Evolutionary conservation across 2,329 filamentous ascomycete species (phyloP), one percentile per base, ranked within the genome.

Genomic region (Colletotrichum gloeosporioides): DNA sequence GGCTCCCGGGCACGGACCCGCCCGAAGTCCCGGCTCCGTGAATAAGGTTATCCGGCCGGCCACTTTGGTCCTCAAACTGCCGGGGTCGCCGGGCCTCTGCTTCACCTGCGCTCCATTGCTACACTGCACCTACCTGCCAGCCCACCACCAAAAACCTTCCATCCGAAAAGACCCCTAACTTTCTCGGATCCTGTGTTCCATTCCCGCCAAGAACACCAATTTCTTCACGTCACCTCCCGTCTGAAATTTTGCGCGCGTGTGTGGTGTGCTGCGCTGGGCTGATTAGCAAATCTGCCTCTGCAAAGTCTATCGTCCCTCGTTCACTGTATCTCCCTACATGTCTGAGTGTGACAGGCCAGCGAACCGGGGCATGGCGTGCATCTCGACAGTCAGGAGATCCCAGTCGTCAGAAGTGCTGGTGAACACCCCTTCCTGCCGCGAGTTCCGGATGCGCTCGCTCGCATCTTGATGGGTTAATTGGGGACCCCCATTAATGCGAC

Each of bases 11-110:
- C 71, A 73, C 71, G 65, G 57, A 25, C 65, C 57, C 31, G 3
- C 6, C 6, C 10, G 66, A 27, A 66, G 22, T 29, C 70, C 72
- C 49, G 73, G 73, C 63, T 32, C 31, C 53, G 62, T 69, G 62
- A 63, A 73, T 73, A 68, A 73, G 63, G 73, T 75, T 75, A 67
- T 72, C 62, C 49, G 36, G 31, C 73, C 62, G 32, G 69, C 36
- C 53, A 36, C 27, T 18, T 36, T 36, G 22, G 22, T 59, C 44
- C n/a, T 32, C 39, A 18, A 34, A 61, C 59, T 36, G 67, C 62
- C 69, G 71, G 44, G 18, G 34, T 29, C 34, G 59, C 59, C 59
- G 66, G 66, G 32, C 57, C n/a, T 49, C 44, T 53, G 44, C 44
- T 53, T 22, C 44, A 53, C 44, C 44, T 59, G 55, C 55, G 18